phyloP scores from a whole-genome alignment of 2,329 filamentous ascomycete genomes.

The Diplodia intermedia region DNA sequence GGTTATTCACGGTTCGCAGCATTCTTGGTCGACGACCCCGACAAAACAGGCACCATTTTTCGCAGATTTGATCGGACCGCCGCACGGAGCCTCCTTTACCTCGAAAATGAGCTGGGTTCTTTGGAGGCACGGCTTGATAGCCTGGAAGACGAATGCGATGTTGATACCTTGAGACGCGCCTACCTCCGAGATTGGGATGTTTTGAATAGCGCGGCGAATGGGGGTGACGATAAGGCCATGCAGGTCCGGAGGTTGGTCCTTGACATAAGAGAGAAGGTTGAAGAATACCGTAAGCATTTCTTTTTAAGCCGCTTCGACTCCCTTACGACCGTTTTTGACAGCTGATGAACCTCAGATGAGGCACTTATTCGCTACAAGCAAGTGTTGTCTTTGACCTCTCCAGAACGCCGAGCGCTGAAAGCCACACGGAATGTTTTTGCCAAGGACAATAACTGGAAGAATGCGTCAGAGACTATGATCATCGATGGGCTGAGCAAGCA shows the following conservation, averaged over 20 bases:
- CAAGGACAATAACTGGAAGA: not conserved
- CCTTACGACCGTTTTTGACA: not conserved
- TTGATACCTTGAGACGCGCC: too few relatives aligned
- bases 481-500: not conserved
- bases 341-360: not conserved
- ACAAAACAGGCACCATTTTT: constrained; percentile 5
- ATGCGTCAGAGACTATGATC: not conserved
- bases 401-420: not conserved
- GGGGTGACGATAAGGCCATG: too few relatives aligned
- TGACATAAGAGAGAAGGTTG: not conserved
- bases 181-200: not conserved
- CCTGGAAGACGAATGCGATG: not conserved
- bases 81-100: constrained; percentile 10
- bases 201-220: not conserved
- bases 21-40: not conserved
- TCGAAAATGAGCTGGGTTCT: constrained; percentile 25
- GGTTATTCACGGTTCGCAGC: not conserved
- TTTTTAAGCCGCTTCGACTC: too few relatives aligned
- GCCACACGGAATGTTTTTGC: not conserved
- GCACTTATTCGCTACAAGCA: constrained; percentile 11
- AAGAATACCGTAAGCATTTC: not conserved
- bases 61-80: constrained; percentile 28
- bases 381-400: constrained; percentile 12
- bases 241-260: not conserved
- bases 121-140: not conserved